Percentiles rank a stretch among this genome's conserved stretches.
Evolutionary conservation across 768 basidiomycete species (phyloP).

Genomic region (Flagelloscypha sp.): DNA sequence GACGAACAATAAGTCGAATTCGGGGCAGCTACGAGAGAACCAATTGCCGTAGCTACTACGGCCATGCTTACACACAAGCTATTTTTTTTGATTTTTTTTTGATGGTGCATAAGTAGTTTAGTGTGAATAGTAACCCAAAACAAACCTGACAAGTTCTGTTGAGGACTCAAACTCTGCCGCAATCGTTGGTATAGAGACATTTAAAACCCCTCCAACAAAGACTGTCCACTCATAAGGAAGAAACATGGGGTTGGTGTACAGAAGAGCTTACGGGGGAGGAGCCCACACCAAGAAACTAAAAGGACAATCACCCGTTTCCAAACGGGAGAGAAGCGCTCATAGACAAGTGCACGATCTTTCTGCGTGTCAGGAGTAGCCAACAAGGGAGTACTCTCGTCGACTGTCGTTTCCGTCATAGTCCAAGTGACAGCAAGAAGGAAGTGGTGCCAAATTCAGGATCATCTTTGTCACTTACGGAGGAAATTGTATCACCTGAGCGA

Average conservation of each 20-base stretch:
- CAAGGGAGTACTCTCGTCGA: no score
- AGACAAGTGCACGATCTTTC: no score
- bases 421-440: no score
- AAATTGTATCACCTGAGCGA: no score
- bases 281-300: constrained; percentile 52
- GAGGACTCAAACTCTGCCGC: constrained; percentile 56
- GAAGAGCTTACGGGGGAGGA: constrained; percentile 46
- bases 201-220: constrained; percentile 60
- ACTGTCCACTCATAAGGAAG: constrained; percentile 29
- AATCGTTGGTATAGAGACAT: constrained; percentile 70
- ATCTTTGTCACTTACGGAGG: no score
- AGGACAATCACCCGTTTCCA: constrained; percentile 47
- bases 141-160: constrained; percentile 47
- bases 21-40: constrained; percentile 44
- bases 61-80: constrained; percentile 47
- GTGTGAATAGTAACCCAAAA: not conserved
- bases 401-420: no score
- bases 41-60: constrained; percentile 33
- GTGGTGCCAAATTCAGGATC: no score
- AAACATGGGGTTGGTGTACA: not conserved
- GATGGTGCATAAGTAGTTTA: not conserved
- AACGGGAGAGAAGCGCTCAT: constrained; percentile 45
- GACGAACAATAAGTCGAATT: constrained; percentile 42
- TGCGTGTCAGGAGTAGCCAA: no score
- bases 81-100: no score